Conservation (phyloP, 2,329 filamentous ascomycete genomes). For the Aureobasidium sp. region DNA sequence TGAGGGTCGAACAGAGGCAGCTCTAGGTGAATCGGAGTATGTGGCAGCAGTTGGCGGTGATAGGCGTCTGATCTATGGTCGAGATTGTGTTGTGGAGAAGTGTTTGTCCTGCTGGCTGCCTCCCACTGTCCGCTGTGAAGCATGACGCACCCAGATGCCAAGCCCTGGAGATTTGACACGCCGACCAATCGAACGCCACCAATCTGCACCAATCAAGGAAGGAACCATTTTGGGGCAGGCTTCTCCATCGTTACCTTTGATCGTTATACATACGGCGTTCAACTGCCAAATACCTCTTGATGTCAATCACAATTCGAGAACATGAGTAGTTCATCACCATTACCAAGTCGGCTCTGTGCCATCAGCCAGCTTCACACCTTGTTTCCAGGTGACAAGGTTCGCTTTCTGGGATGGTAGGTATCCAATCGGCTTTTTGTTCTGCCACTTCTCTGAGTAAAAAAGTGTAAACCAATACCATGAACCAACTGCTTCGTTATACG, state of each 20-base stretch:
- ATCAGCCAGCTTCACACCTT: constrained; percentile 41
- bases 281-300: too few relatives aligned
- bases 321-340: constrained; percentile 36
- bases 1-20: not conserved
- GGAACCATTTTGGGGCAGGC: not conserved
- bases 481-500: constrained; percentile 52
- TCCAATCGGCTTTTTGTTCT: constrained; percentile 2
- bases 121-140: not conserved
- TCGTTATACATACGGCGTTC: not conserved
- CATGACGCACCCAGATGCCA: constrained; percentile 12
- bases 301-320: too few relatives aligned
- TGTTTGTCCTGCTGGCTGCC: constrained; percentile 11
- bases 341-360: constrained; percentile 48
- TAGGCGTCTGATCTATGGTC: not conserved
- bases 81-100: constrained; percentile 6
- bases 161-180: not conserved
- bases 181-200: constrained; percentile 2
- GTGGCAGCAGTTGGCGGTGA: not conserved
- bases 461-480: constrained; percentile 56
- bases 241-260: not conserved
- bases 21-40: not conserved
- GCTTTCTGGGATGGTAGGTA: constrained; percentile 84
- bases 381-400: constrained; percentile 65
- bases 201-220: not conserved
- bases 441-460: constrained; percentile 14